Evolutionary conservation across 2,329 filamentous ascomycete genomes (phyloP), one percentile per base, ranked within the genome.

Genomic region (Trichoderma afroharzianum): DNA sequence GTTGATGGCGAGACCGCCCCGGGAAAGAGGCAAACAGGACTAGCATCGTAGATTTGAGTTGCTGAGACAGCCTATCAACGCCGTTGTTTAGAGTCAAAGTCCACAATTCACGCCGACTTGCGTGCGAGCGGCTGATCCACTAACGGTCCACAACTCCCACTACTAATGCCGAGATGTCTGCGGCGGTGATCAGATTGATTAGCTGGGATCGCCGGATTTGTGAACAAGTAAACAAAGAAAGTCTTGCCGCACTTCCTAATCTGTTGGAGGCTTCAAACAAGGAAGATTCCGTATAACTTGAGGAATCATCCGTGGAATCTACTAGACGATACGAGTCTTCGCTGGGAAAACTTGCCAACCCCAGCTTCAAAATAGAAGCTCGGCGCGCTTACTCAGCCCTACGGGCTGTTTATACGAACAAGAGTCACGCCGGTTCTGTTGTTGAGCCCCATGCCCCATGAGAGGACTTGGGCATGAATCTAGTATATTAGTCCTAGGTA

Each of bases 1-100:
- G n/a, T 55, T 55, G 63, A 67, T 67, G 63, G 63, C 63, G 63
- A 67, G 63, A 33, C 63, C 63, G 63, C 36, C 26, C 63, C 63
- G 63, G 43, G 24, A 33, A 33, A 14, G 28, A 43, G 33, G 26
- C 3, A 43, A 43, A 43, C 9, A 63, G n/a, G 33, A 24, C 30
- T 61, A 63, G 59, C 14, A 43, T 63, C 21, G 36, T 33, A 28
- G 39, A 30, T 64, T n/a, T 39, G 50, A 28, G 63, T 53, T 53
- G 4, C 3, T 5, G 2, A 11, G 12, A 28, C 47, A 57, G 63
- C 47, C 63, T 55, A 57, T 67, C 63, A 57, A 3, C 59, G 63
- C 24, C 47, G 24, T 9, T 39, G 47, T 50, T 6, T 36, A 4
- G 2, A 11, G 47, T 5, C 5, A 53, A 53, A 53, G 14, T 18